Base-by-base conservation (phyloP, 345 rosid species). In the Camelina hispida region DNA sequence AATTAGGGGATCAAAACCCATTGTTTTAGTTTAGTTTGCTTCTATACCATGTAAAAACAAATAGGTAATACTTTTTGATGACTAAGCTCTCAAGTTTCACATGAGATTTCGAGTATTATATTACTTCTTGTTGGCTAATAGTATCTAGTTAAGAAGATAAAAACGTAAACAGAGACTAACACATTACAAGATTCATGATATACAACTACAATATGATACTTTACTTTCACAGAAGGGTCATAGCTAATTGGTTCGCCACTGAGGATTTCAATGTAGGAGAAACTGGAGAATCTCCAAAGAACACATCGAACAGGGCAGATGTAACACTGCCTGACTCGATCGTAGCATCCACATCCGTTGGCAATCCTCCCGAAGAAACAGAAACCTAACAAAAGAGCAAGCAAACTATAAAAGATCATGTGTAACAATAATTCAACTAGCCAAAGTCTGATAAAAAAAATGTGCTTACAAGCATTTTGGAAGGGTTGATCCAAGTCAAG, bases 251-350 rank as follows among this genome's bases (percentile, higher is more conserved):
- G 59, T 54, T 73, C 46, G 89, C 85, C 43, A 86, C 86, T 2
- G 96, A 91, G 48, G 81, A 74, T 80, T 88, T 94, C 75, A 88
- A 66, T 15, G 97, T 83, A 72, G 94, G 95, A 78, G 93, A 88
- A 78, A 89, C 98, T 2, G 97, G 86, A 75, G 87, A 43, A 80
- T 77, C 85, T 44, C 97, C 97, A 10, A 86, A 83, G 83, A 89
- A 89, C 55, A 88, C 93, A 80, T 94, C 88, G 52, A 85, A 94
- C 56, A 94, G 81, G 3, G 96, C 86, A 60, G 60, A 82, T 42
- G 85, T 73, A 56, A 87, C 96, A 59, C 79, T 84, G 48, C 72
- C 35, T 11, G 98, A 94, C 79, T 84, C 88, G 15, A 90, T 84
- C 17, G 73, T 80, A 60, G 95, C 92, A 73, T 86, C 87, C 28